Evolutionary conservation across 495 filamentous ascomycete genomes (phyloP).

Genomic region (Lichenothelia convexa): DNA sequence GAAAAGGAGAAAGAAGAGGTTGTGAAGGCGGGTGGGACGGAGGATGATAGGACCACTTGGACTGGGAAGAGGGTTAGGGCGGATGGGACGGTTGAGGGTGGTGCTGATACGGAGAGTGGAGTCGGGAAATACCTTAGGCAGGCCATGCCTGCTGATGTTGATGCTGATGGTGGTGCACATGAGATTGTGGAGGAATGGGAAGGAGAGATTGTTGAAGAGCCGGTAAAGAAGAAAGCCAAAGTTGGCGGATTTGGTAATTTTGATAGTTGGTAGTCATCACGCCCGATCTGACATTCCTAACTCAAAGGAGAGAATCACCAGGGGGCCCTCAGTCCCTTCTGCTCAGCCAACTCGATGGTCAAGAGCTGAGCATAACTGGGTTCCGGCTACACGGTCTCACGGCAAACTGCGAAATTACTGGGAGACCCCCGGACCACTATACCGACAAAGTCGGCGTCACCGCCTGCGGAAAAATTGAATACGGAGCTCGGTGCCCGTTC

Average conservation of each 20-base stretch:
- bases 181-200: conserved; percentile 39
- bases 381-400: too few relatives aligned
- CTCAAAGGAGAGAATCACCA: too few relatives aligned
- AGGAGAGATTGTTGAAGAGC: conserved; percentile 44
- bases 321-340: too few relatives aligned
- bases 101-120: conserved; percentile 36
- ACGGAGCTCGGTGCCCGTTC: too few relatives aligned
- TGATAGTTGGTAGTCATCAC: conserved; percentile 70
- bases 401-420: too few relatives aligned
- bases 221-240: conserved; percentile 64
- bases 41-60: conserved; percentile 79
- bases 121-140: conserved; percentile 73
- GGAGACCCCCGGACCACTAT: too few relatives aligned
- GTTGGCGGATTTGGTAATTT: conserved; percentile 80
- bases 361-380: too few relatives aligned
- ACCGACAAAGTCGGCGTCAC: too few relatives aligned
- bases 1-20: conserved; percentile 23
- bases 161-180: conserved; percentile 26
- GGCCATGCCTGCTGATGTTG: conserved; percentile 23
- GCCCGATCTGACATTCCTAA: too few relatives aligned
- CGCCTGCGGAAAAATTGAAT: too few relatives aligned
- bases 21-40: conserved; percentile 31
- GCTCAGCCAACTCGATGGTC: too few relatives aligned
- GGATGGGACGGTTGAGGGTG: conserved; percentile 30
- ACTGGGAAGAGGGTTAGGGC: conserved; percentile 48